phyloP scores from a whole-genome alignment of 73 alveolate genomes.

The Uronychia binucleata region DNA sequence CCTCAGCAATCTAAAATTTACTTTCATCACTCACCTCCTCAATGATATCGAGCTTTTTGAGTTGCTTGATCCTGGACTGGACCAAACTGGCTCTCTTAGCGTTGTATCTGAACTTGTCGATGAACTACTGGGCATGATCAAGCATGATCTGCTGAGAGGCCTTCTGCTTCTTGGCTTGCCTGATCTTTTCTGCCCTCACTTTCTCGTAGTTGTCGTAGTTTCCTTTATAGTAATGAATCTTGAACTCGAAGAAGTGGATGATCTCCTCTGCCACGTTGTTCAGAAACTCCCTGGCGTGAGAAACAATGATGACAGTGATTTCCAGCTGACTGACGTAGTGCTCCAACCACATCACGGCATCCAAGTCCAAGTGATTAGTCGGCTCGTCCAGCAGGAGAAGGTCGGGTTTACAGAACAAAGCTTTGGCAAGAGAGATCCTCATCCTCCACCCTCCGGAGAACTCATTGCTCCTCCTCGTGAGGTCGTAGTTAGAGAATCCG shows the following conservation, averaged over 20 bases:
- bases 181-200: conserved; percentile 87
- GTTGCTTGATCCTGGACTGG: conserved; percentile 95
- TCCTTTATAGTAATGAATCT: conserved; percentile 94
- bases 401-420: conserved; percentile 97
- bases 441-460: conserved; percentile 99
- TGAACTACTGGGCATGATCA: conserved; percentile 96
- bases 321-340: conserved; percentile 91
- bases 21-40: no score
- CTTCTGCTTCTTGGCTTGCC: conserved; percentile 75
- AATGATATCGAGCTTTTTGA: conserved; percentile 93
- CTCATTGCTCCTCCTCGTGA: conserved; percentile 80
- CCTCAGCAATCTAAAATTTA: conserved; percentile 95
- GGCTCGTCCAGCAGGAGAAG: conserved; percentile 98
- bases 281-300: conserved; percentile 99
- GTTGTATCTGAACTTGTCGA: conserved; percentile 97
- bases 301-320: conserved; percentile 98
- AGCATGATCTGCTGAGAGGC: conserved; percentile 88
- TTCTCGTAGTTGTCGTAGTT: conserved; percentile 96
- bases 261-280: conserved; percentile 97
- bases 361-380: conserved; percentile 97
- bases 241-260: conserved; percentile 94
- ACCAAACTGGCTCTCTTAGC: conserved; percentile 99
- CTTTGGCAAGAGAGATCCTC: conserved; percentile 98
- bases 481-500: conserved; percentile 89
- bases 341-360: conserved; percentile 99